phyloP scores from a whole-genome alignment of 2,329 filamentous ascomycete genomes.

The Hansfordia pulvinata region DNA sequence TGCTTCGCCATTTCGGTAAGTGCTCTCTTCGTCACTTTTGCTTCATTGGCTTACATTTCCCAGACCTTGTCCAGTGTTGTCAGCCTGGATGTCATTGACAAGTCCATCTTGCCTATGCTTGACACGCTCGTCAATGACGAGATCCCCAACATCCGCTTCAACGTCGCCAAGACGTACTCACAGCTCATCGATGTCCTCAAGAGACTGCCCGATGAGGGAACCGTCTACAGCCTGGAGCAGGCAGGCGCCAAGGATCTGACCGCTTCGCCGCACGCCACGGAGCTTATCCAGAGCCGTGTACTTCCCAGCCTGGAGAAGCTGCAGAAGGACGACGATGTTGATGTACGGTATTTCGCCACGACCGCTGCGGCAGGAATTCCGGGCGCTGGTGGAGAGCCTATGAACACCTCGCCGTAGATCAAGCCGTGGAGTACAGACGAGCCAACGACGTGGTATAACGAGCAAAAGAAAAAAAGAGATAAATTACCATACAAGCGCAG shows the following conservation, averaged over 20 bases:
- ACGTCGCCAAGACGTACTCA: constrained; percentile 94
- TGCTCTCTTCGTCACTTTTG: too few species aligned
- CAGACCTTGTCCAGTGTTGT: constrained; percentile 91
- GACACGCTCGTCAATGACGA: constrained; percentile 88
- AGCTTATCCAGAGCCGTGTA: constrained; percentile 76
- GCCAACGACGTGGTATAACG: too few species aligned
- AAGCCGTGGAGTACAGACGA: too few species aligned
- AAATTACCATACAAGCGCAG: too few species aligned
- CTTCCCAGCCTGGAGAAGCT: constrained; percentile 87
- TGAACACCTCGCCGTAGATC: constrained; percentile 53
- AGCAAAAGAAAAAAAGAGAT: constrained; percentile 4
- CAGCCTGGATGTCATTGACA: constrained; percentile 82
- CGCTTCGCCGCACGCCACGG: constrained; percentile 59
- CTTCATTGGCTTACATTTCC: too few species aligned
- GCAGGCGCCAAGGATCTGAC: constrained; percentile 40
- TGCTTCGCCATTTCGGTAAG: constrained; percentile 96
- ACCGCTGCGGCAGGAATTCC: constrained; percentile 58
- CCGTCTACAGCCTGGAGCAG: constrained; percentile 75
- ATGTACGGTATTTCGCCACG: constrained; percentile 95
- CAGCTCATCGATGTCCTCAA: constrained; percentile 85
- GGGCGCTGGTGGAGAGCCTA: constrained; percentile 39
- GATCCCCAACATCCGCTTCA: constrained; percentile 98
- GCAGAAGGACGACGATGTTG: constrained; percentile 93
- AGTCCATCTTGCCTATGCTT: constrained; percentile 89
- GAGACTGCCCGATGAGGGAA: constrained; percentile 78